Evolutionary conservation across 208 protist species (phyloP).

Genomic region (Trypanosoma brucei): DNA sequence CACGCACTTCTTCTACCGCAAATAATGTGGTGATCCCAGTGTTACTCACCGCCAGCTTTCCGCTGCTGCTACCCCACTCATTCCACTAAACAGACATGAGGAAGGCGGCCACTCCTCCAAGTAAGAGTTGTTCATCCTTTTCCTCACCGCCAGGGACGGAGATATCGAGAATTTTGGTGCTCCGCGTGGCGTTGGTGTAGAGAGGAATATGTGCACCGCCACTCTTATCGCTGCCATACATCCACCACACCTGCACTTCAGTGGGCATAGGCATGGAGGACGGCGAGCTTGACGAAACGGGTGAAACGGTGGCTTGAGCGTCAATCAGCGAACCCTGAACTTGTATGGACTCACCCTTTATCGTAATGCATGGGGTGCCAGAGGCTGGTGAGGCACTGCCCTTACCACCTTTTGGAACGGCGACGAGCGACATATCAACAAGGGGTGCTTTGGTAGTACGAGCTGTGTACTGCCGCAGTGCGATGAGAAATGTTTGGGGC

Average conservation of each 20-base stretch:
- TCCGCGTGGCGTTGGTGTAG: slow-evolving; percentile 64
- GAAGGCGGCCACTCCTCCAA: slow-evolving; percentile 72
- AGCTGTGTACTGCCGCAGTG: slow-evolving; percentile 92
- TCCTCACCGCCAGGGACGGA: slow-evolving; percentile 39
- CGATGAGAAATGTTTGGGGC: slow-evolving; percentile 93
- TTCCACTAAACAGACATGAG: slow-evolving; percentile 25
- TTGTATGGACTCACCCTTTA: slow-evolving; percentile 57
- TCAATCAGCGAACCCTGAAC: slow-evolving; percentile 69
- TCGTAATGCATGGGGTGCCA: slow-evolving; percentile 22
- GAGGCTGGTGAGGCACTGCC: slow-evolving; percentile 22
- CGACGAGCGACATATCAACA: slow-evolving; percentile 75
- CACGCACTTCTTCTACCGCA: no score
- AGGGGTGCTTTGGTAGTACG: slow-evolving; percentile 56
- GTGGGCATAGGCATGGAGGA: slow-evolving; percentile 46
- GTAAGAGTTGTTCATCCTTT: slow-evolving; percentile 21
- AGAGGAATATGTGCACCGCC: slow-evolving; percentile 47
- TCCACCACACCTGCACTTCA: slow-evolving; percentile 63
- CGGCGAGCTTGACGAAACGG: slow-evolving; percentile 48
- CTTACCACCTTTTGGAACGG: slow-evolving; percentile 23
- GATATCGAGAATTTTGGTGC: slow-evolving; percentile 46
- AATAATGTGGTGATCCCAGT: no score
- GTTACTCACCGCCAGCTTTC: no score
- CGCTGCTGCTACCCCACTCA: no score
- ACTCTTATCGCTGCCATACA: slow-evolving; percentile 20
- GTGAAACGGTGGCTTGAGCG: slow-evolving; percentile 28